Base-by-base conservation (phyloP, 202 grass and related monocot species). In the Digitaria exilis region DNA sequence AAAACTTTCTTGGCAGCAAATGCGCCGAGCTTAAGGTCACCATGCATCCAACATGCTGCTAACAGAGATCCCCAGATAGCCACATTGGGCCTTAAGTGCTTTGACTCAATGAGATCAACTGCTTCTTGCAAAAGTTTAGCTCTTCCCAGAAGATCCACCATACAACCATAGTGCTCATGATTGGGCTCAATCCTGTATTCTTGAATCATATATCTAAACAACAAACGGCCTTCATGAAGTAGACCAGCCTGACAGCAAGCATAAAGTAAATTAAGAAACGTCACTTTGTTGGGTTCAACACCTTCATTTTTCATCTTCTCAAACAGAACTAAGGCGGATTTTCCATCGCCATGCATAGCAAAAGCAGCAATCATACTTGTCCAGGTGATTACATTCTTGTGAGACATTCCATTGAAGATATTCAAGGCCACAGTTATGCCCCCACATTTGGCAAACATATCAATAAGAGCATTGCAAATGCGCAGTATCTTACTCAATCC, bases 391-490 rank as follows among this genome's bases (percentile, higher is more conserved):
- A 95, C 85, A 93, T 98, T 85, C 69, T 83, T 98, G 21, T 0
- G 25, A 78, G 87, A 63, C 84, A 90, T 93, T 76, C 65, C 71
- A 62, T 89, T 83, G 80, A 95, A 98, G 13, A 95, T 75, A 30
- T 80, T 85, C 26, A 80, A 80, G 26, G 92, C 96, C 85, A 75
- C 65, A 67, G 10, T 68, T 71, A 98, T 59, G 44, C 68, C 83
- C 76, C 95, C 92, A 79, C 96, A 98, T 82, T 98, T 98, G 29
- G 92, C 86, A 37, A 91, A 98, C 96, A 98, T 98, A 73, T 98
- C 84, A 25, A 98, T 91, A 71, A 95, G 89, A 81, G 90, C 92
- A 90, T 92, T 98, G 48, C 80, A 72, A 61, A 98, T 59, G 21
- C 71, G 72, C 39, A 98, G 30, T 64, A 63, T 69, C 35, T 64